Conservation (phyloP, 2,329 filamentous ascomycete species). For the Hirsutella thompsonii region DNA sequence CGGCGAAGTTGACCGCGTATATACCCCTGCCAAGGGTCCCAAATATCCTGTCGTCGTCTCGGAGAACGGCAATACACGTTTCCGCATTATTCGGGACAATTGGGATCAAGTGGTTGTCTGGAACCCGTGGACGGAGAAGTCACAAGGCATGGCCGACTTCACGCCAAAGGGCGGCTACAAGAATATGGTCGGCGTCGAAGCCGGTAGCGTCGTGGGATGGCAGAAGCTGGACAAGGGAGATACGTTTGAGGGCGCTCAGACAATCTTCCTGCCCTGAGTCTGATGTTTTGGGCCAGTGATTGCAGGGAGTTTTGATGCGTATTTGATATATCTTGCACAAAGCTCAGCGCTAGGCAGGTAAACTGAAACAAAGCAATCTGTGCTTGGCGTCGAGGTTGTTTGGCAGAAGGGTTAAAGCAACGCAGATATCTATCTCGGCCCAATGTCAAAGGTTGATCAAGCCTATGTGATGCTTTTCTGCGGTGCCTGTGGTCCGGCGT, state of each 20-base stretch:
- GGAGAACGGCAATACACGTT: slow-evolving; percentile 50
- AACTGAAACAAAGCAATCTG: no score
- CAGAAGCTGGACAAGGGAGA: slow-evolving; percentile 72
- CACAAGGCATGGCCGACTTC: slow-evolving; percentile 73
- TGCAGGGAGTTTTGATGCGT: no score
- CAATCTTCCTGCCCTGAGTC: slow-evolving; percentile 27
- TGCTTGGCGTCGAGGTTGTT: background rate
- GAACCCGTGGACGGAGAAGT: slow-evolving; percentile 92
- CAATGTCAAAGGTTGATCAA: no score
- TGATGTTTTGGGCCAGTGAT: no score
- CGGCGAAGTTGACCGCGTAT: slow-evolving; percentile 78
- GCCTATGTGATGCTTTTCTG: no score
- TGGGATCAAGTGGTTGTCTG: slow-evolving; percentile 84
- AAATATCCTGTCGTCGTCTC: slow-evolving; percentile 44
- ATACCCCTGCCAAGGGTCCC: slow-evolving; percentile 55
- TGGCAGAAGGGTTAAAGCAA: no score
- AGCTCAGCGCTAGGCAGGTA: no score
- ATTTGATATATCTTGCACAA: no score
- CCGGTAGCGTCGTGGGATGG: slow-evolving; percentile 72
- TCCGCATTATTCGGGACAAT: slow-evolving; percentile 70
- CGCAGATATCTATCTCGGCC: no score
- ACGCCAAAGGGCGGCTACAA: slow-evolving; percentile 80
- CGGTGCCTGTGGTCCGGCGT: no score
- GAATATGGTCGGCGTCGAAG: slow-evolving; percentile 90
- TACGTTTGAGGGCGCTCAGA: slow-evolving; percentile 49